Base-by-base conservation (phyloP, 129 eudicot species). In the Erigeron canadensis region DNA sequence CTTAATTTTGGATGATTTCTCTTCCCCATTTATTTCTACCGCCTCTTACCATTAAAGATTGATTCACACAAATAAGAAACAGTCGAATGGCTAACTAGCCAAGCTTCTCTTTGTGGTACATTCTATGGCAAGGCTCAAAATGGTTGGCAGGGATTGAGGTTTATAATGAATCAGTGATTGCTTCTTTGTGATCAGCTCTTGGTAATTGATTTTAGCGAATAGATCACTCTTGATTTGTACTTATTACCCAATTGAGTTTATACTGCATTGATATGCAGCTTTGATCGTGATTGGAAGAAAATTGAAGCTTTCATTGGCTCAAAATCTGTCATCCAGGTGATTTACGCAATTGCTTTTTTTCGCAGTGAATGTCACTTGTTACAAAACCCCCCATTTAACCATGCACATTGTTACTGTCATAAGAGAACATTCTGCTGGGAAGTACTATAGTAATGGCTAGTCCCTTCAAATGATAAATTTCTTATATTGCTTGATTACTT, bases 251-350 rank as follows among this genome's bases (percentile, higher is more conserved):
- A 62, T 75, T 28, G 59, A 43, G 42, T 11, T 37, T 44, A 47
- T 63, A 17, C 50, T 63, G 22, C 19, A 51, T 28, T 80, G 58
- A 58, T 65, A 41, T 64, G 70, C 82, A 92, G 98, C 21, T 92
- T 92, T 82, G 98, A 92, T 77, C 98, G 98, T 72, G 98, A 92
- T 77, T 92, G 98, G 98, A 92, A 92, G 82, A 92, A 92, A 77
- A 92, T 92, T 63, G 98, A 89, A 85, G 98, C 96, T 69, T 92
- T 89, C 79, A 75, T 92, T 63, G 96, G 98, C 34, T 89, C 98
- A 69, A 92, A 92, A 78, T 86, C 96, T 10, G 98, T 92, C 47
- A 92, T 92, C 60, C 98, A 92, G 96, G 98, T 87, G 81, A 64
- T 15, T n/a, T 70, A 2, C 46, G 9, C 74, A 56, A 65, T 41